A percentile compares a stretch with the other conserved stretches of the same genome.
Evolutionary conservation across 2,329 filamentous ascomycete genomes (phyloP).

Genomic region (Diaporthe citriasiana): DNA sequence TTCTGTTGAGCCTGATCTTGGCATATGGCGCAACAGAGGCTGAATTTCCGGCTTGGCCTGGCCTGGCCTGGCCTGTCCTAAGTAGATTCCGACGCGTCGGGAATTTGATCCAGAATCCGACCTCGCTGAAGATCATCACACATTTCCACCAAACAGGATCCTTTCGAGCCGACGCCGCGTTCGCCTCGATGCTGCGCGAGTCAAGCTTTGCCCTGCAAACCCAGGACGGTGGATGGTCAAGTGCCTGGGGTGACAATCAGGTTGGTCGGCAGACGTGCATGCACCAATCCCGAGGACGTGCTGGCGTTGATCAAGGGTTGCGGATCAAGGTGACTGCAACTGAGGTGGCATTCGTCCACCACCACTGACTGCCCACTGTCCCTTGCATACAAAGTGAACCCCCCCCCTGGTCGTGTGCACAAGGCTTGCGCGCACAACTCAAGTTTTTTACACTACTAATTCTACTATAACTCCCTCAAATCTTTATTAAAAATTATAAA

Average conservation of each 20-base stretch:
- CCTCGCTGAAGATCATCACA: constrained; percentile 10
- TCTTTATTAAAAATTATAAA: too few relatives aligned
- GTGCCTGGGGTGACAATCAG: background rate
- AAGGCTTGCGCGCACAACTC: too few relatives aligned
- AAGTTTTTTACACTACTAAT: too few relatives aligned
- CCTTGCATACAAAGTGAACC: too few relatives aligned
- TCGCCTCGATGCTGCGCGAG: constrained; percentile 4
- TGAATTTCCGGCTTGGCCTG: background rate
- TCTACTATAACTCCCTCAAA: too few relatives aligned
- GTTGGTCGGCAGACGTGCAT: background rate
- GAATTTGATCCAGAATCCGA: background rate
- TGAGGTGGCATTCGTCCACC: background rate
- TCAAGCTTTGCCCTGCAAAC: background rate
- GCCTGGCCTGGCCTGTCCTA: background rate
- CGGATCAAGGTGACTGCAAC: background rate
- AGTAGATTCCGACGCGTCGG: background rate
- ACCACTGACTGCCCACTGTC: background rate
- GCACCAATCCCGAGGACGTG: background rate
- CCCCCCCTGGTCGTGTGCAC: too few relatives aligned
- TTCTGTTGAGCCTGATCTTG: background rate
- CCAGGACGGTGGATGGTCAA: background rate
- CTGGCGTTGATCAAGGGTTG: background rate
- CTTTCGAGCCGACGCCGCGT: background rate
- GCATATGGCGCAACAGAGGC: background rate
- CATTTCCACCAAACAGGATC: background rate